These are phyloP conservation scores for Handroanthus guayacan DNA, from an alignment of 257 asterid genomes.

Conservation along the genomic window DNA sequence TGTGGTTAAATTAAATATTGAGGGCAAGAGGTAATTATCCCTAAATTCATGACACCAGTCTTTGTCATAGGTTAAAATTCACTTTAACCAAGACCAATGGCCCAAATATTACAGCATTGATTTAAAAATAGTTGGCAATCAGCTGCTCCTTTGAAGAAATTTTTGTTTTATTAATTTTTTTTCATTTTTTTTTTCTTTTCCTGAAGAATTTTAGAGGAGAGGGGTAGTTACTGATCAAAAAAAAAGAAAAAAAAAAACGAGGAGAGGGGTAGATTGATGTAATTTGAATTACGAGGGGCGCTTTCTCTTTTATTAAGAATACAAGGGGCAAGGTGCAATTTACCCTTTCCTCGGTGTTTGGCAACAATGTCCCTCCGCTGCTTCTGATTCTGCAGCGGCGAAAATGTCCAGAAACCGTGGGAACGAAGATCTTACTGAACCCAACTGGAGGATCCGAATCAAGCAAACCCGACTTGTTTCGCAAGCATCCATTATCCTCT, in stretches of 20 bases:
- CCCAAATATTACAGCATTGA: no score
- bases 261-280: neutral
- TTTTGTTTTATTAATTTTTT: neutral
- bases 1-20: no score
- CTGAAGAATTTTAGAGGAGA: neutral
- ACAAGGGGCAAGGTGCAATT: neutral
- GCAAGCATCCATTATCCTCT: conserved; percentile 66
- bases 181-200: no score
- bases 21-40: no score
- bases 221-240: no score
- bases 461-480: conserved; percentile 59
- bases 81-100: no score
- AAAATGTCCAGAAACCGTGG: conserved; percentile 37
- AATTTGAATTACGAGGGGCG: neutral
- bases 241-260: no score
- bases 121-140: no score
- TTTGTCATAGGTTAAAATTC: no score
- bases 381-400: conserved; percentile 7
- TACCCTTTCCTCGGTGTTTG: neutral
- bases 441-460: conserved; percentile 64
- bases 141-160: no score
- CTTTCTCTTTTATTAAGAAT: neutral
- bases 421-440: conserved; percentile 2
- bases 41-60: no score
- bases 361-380: neutral